A percentile compares a stretch with the other conserved stretches of the same genome.
Evolutionary conservation across 306 rosid species (phyloP).

Genomic region (Acacia crassicarpa): DNA sequence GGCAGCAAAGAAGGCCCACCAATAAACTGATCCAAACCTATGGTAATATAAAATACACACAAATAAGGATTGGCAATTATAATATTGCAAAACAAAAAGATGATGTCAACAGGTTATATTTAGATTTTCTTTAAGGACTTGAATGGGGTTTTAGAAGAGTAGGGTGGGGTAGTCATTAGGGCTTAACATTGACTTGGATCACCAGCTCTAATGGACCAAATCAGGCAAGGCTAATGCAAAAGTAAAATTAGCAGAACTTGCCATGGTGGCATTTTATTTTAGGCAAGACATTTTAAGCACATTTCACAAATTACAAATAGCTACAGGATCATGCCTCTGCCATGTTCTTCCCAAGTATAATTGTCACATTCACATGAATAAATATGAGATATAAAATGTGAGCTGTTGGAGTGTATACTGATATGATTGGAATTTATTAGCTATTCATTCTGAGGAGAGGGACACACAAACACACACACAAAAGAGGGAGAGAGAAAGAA

Average conservation of each 20-base stretch:
- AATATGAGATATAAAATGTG: background rate
- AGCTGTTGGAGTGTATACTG: background rate
- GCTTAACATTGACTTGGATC: background rate
- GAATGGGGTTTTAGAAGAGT: background rate
- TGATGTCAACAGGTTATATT: background rate
- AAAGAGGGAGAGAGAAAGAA: background rate
- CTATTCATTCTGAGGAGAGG: background rate
- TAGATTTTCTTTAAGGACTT: background rate
- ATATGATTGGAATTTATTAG: background rate
- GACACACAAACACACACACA: background rate
- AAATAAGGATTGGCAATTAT: slow-evolving; percentile 15
- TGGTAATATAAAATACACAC: slow-evolving; percentile 22
- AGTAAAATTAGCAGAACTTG: background rate
- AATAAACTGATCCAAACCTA: slow-evolving; percentile 94
- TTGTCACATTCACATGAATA: background rate
- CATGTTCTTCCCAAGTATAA: background rate
- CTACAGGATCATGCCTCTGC: background rate
- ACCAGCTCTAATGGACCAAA: background rate
- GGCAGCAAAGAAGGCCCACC: slow-evolving; percentile 75
- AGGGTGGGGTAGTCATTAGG: background rate
- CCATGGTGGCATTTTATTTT: background rate
- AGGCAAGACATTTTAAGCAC: background rate
- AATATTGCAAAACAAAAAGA: slow-evolving; percentile 16
- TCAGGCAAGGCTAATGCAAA: background rate
- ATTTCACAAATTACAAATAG: background rate